Conservation (phyloP, 2,329 filamentous ascomycete species). For the Immersiporthe knoxdaviesiana region DNA sequence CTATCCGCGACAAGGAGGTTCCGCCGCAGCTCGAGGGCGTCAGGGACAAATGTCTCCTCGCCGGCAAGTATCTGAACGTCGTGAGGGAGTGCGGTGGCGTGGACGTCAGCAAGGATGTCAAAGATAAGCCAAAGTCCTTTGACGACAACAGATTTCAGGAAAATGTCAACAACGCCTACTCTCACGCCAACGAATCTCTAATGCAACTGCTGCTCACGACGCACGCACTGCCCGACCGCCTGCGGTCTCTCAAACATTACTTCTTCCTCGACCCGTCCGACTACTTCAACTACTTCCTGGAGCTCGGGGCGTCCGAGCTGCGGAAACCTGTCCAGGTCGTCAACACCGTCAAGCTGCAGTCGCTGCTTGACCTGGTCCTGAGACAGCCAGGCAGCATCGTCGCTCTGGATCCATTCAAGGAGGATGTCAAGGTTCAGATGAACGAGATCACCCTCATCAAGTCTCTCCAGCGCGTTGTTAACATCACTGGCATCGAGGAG, state of each 20-base stretch:
- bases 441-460: constrained; percentile 92
- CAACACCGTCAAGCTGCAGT: constrained; percentile 92
- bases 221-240: constrained; percentile 82
- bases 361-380: constrained; percentile 89
- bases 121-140: constrained; percentile 88
- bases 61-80: constrained; percentile 97
- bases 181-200: constrained; percentile 91
- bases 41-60: constrained; percentile 91
- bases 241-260: constrained; percentile 95
- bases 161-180: constrained; percentile 94
- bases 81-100: constrained; percentile 96
- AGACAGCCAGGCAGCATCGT: constrained; percentile 96
- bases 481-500: constrained; percentile 92
- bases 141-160: constrained; percentile 91
- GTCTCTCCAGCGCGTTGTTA: constrained; percentile 93
- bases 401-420: constrained; percentile 94
- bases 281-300: constrained; percentile 97
- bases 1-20: constrained; percentile 86
- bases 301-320: constrained; percentile 85
- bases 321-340: constrained; percentile 86
- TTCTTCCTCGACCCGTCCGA: constrained; percentile 98
- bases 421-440: constrained; percentile 97
- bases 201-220: constrained; percentile 90
- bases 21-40: constrained; percentile 89
- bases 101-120: constrained; percentile 85